A percentile compares a stretch with the other conserved stretches of the same genome.
phyloP scores from a whole-genome alignment of 495 filamentous ascomycete genomes.

The Lepraria neglecta region DNA sequence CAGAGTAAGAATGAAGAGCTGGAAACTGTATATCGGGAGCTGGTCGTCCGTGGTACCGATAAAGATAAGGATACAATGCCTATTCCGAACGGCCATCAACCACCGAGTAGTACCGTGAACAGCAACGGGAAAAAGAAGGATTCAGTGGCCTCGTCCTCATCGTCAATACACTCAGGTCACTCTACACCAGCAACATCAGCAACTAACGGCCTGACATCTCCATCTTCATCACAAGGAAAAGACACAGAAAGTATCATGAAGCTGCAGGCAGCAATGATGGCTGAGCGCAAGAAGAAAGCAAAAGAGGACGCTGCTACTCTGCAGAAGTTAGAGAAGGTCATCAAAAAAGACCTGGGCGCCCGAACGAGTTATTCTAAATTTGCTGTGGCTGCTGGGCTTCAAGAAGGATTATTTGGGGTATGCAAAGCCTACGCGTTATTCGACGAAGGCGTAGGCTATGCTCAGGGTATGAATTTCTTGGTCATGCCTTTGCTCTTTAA shows the following conservation, averaged over 20 bases:
- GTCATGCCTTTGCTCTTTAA: constrained; percentile 97
- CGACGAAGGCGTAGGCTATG: constrained; percentile 91
- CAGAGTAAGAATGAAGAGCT: constrained; percentile 88
- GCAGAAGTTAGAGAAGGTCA: constrained; percentile 82
- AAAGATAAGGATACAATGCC: constrained; percentile 56
- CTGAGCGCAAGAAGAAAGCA: constrained; percentile 63
- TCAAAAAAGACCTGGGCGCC: constrained; percentile 82
- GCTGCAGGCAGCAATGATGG: constrained; percentile 56
- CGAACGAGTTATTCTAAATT: constrained; percentile 95
- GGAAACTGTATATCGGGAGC: constrained; percentile 78
- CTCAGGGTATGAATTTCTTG: constrained; percentile 98
- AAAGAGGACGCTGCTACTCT: constrained; percentile 66
- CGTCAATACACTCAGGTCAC: constrained; percentile 73
- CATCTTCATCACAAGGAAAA: constrained; percentile 55
- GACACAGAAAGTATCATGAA: constrained; percentile 61
- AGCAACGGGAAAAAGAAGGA: constrained; percentile 54
- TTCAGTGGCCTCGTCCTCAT: constrained; percentile 62
- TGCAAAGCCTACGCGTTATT: constrained; percentile 98
- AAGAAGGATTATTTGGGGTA: constrained; percentile 89
- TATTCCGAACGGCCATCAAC: constrained; percentile 30
- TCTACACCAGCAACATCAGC: constrained; percentile 59
- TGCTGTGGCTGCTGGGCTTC: constrained; percentile 76
- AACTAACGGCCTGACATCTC: constrained; percentile 48
- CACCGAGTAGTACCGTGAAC: constrained; percentile 37
- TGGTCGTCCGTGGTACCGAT: constrained; percentile 73